Conservation (phyloP, 768 basidiomycete genomes). For the Crepidotus variabilis region DNA sequence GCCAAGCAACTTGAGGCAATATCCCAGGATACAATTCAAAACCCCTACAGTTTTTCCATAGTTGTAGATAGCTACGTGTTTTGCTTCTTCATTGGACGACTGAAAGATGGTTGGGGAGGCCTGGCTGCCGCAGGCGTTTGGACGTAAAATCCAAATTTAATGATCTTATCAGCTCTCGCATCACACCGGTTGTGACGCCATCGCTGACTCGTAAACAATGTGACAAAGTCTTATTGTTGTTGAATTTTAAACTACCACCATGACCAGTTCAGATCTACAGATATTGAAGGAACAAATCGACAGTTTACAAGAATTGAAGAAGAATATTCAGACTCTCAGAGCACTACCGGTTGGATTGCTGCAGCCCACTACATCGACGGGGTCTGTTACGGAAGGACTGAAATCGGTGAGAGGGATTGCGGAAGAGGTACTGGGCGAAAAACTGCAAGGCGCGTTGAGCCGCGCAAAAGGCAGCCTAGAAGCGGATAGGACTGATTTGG, state of each 20-base stretch:
- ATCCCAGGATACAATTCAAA: slow-evolving; percentile 9
- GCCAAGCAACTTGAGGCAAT: background rate
- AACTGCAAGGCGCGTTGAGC: slow-evolving; percentile 55
- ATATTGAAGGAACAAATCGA: slow-evolving; percentile 14
- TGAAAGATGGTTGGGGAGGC: slow-evolving; percentile 30
- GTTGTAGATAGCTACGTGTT: slow-evolving; percentile 23
- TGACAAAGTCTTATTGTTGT: slow-evolving; percentile 6
- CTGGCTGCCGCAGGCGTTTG: slow-evolving; percentile 21
- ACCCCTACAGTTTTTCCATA: slow-evolving; percentile 25
- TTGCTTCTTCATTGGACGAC: slow-evolving; percentile 35
- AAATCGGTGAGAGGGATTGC: slow-evolving; percentile 25
- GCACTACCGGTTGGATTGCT: slow-evolving; percentile 18
- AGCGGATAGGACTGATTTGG: slow-evolving; percentile 47
- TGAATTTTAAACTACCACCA: slow-evolving; percentile 1
- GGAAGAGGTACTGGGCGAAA: slow-evolving; percentile 44
- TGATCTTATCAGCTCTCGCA: background rate
- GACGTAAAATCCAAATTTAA: background rate
- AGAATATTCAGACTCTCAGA: slow-evolving; percentile 14
- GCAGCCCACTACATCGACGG: background rate
- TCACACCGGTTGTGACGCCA: background rate
- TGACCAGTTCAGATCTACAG: slow-evolving; percentile 8
- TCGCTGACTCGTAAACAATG: background rate
- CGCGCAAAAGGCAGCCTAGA: slow-evolving; percentile 53
- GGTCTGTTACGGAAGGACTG: background rate
- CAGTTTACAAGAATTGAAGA: slow-evolving; percentile 15